These are phyloP conservation scores for Cyanophora paradoxa DNA, from an alignment of 78 protist species.

Conservation along the genomic window DNA sequence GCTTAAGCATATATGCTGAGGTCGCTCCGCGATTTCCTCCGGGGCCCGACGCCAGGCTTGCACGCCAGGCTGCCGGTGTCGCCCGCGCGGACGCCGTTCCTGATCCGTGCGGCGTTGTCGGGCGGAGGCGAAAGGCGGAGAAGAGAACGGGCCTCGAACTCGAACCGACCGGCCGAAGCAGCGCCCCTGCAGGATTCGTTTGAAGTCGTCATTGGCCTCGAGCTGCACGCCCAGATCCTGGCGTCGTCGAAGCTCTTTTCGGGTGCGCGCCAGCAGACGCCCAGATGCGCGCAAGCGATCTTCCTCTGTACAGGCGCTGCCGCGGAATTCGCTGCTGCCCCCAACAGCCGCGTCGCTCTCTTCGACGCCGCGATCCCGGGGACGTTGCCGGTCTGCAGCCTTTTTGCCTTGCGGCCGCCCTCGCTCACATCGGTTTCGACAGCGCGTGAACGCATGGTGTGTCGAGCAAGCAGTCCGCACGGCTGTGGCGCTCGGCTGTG, in stretches of 20 bases:
- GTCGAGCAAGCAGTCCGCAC: slow-evolving; percentile 68
- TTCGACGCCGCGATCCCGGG: slow-evolving; percentile 38
- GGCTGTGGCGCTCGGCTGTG: slow-evolving; percentile 49
- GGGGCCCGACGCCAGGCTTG: no score
- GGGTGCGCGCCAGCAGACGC: not conserved
- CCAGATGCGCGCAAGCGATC: not conserved
- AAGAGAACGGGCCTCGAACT: no score
- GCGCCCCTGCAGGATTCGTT: no score
- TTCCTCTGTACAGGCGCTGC: not conserved
- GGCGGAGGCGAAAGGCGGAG: no score
- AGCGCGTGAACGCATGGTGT: slow-evolving; percentile 19
- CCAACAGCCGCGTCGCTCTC: slow-evolving; percentile 16
- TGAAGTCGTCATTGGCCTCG: slow-evolving; percentile 34
- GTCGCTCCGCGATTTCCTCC: no score
- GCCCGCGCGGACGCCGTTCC: no score
- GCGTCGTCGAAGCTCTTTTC: slow-evolving; percentile 44
- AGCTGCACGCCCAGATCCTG: slow-evolving; percentile 44
- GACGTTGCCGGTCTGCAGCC: slow-evolving; percentile 10
- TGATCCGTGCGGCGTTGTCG: no score
- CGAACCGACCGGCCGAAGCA: no score
- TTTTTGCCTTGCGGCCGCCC: not conserved
- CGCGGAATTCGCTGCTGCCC: not conserved
- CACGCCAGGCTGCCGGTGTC: no score
- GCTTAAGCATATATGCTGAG: no score
- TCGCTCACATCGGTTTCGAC: not conserved